Evolutionary conservation across 2,329 filamentous ascomycete species (phyloP).

Genomic region (Pseudodiploospora longispora): DNA sequence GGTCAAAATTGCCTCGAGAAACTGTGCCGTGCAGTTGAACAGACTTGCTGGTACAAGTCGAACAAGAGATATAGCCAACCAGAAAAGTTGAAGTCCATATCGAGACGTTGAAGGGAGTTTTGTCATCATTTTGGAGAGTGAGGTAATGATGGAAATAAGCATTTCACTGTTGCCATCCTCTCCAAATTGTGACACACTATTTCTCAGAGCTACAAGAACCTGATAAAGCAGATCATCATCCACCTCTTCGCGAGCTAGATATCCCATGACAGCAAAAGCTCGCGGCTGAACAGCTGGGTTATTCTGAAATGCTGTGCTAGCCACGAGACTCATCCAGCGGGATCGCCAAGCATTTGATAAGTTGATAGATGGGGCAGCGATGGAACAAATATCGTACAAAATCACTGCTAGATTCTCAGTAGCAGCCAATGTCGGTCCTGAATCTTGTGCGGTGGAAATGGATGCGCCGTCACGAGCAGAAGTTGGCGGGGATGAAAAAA

Average conservation of each 20-base stretch:
- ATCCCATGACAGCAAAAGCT: constrained; percentile 65
- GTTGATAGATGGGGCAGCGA: constrained; percentile 57
- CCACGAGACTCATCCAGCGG: constrained; percentile 65
- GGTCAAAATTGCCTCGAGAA: constrained; percentile 55
- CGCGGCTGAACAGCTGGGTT: constrained; percentile 63
- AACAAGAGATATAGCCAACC: constrained; percentile 59
- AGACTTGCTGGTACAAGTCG: constrained; percentile 53
- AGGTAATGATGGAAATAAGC: constrained; percentile 59
- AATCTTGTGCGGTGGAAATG: constrained; percentile 46
- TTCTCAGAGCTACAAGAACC: constrained; percentile 59
- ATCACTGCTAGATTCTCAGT: constrained; percentile 55
- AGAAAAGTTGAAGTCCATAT: constrained; percentile 62
- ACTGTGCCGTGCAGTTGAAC: constrained; percentile 58
- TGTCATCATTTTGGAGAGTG: constrained; percentile 62
- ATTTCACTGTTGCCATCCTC: constrained; percentile 59
- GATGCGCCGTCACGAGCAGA: constrained; percentile 45
- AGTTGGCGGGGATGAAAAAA: constrained; percentile 42
- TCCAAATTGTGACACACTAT: constrained; percentile 55
- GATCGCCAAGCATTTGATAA: constrained; percentile 62
- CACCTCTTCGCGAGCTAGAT: constrained; percentile 61
- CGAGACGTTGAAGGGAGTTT: constrained; percentile 59
- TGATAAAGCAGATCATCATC: constrained; percentile 66
- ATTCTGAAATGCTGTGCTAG: constrained; percentile 65
- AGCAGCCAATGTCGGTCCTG: constrained; percentile 40
- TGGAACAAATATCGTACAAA: constrained; percentile 54